A percentile compares a stretch with the other conserved stretches of the same genome.
phyloP scores from a whole-genome alignment of 1,139 yeast genomes.

The Hansenula anomala region DNA sequence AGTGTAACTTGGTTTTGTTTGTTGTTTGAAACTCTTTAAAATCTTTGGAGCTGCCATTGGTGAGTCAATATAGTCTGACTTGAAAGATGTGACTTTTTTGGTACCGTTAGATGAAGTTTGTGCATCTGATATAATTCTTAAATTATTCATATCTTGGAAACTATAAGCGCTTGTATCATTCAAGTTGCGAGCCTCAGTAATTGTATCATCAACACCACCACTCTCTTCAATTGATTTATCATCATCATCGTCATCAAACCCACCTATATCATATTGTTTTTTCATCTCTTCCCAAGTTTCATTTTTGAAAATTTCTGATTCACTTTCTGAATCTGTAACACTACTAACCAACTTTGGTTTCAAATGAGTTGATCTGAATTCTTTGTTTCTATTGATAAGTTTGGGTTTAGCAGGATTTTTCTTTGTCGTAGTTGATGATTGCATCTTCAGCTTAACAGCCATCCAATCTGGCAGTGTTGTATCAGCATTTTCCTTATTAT shows the following conservation, averaged over 20 bases:
- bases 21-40: constrained; percentile 2
- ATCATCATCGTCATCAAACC: constrained; percentile 2
- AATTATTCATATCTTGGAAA: constrained; percentile 10
- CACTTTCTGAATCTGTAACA: not conserved
- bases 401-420: not conserved
- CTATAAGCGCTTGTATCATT: constrained; percentile 12
- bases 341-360: not conserved
- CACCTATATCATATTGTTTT: constrained; percentile 7
- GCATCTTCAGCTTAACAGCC: constrained; percentile 55
- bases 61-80: constrained; percentile 10
- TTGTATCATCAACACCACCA: not conserved
- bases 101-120: constrained; percentile 6
- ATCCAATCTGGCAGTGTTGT: constrained; percentile 36
- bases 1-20: not conserved
- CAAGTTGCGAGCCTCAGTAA: not conserved
- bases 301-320: constrained; percentile 1
- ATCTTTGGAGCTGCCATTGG: constrained; percentile 18
- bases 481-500: constrained; percentile 10
- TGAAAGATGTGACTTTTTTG: constrained; percentile 14
- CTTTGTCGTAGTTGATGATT: not conserved
- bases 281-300: constrained; percentile 17
- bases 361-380: not conserved
- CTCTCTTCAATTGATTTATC: not conserved
- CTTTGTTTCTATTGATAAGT: not conserved
- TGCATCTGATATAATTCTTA: constrained; percentile 4